These are phyloP conservation scores for Thymus mandschuricus DNA, from an alignment of 257 asterid genomes.

Conservation along the genomic window DNA sequence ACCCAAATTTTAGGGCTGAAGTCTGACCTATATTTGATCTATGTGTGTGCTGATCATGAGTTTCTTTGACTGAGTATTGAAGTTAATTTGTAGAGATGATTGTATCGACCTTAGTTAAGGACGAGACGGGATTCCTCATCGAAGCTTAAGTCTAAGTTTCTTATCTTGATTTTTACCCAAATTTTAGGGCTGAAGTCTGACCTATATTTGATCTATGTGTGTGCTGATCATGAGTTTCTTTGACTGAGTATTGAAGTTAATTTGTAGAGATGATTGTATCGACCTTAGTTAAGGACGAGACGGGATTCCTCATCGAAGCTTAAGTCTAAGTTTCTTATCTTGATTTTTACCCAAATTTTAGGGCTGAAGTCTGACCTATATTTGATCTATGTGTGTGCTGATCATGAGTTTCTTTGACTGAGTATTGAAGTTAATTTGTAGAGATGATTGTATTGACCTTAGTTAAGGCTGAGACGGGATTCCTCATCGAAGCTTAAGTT, in stretches of 20 bases:
- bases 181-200: too few species aligned
- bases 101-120: background rate
- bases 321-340: background rate
- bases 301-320: slow-evolving; percentile 6
- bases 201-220: too few species aligned
- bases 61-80: too few species aligned
- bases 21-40: too few species aligned
- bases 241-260: too few species aligned
- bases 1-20: background rate
- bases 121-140: slow-evolving; percentile 1
- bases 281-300: background rate
- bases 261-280: background rate
- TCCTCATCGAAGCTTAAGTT: slow-evolving; percentile 5
- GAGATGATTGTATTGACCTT: background rate
- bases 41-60: too few species aligned
- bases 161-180: too few species aligned
- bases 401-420: too few species aligned
- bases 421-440: background rate
- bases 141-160: background rate
- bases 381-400: too few species aligned
- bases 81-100: background rate
- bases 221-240: too few species aligned
- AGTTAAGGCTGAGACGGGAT: background rate
- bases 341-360: too few species aligned
- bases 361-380: too few species aligned